Evolutionary conservation across 768 basidiomycete species (phyloP), one percentile per base, ranked within the genome.

Genomic region (Suillus tomentosus): DNA sequence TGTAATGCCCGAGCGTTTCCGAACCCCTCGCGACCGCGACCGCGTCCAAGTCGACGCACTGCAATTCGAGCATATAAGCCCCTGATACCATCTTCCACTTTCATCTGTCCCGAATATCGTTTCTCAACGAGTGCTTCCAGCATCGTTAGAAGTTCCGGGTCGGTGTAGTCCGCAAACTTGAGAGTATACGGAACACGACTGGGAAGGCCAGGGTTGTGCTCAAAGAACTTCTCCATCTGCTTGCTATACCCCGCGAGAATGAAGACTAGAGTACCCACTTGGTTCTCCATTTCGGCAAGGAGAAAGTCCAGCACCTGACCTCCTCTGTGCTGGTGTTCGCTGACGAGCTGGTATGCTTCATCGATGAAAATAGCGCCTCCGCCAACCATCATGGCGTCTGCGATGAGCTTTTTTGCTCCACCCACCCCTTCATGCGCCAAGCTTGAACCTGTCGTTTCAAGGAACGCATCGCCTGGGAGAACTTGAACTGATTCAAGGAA

Each of bases 191-290:
- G 90, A 10, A 91, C 85, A n/a, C 89, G 86, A 73, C 88, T 89
- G 9, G 76, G 74, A 14, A 91, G 72, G 2, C 89, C 89, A 3
- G 89, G 88, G 68, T 91, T 90, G 65, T 89, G 88, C 65, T 90
- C 88, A 64, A 91, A 90, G 76, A 91, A 91, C 51, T 81, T 85
- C 67, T 91, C 89, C 90, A 91, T 90, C 72, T 91, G 79, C 61
- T 83, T 86, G 71, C 77, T 82, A 71, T 91, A 91, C 5, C 89
- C 89, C 0, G 90, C 89, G 2, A 91, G 77, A 61, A 91, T 84
- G 74, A 91, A 91, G 13, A 89, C 85, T 7, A 90, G 66, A 7
- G 77, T 84, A 6, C 87, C 90, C 4, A 86, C 79, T 40, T 82
- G 80, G 69, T 90, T 90, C 68, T 90, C 88, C 86, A 91, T 90